Evolutionary conservation across 306 rosid species (phyloP).

Genomic region (Corylus americana): DNA sequence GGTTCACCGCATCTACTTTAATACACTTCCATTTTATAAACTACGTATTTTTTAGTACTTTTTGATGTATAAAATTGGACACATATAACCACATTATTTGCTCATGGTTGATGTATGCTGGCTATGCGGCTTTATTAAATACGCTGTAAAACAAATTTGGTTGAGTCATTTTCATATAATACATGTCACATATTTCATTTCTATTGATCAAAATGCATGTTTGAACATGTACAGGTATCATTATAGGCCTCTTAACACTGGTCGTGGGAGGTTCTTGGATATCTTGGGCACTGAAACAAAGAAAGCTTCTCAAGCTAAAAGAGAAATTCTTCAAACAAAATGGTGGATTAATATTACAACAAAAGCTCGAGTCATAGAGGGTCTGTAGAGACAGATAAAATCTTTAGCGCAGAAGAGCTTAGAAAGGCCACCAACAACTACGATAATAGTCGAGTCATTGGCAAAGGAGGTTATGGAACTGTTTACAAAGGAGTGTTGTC

Average conservation of each 20-base stretch:
- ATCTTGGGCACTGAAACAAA: slow-evolving; percentile 19
- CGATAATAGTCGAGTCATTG: slow-evolving; percentile 1
- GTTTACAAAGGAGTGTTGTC: slow-evolving; percentile 23
- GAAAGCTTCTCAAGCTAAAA: slow-evolving; percentile 14
- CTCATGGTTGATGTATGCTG: too few relatives aligned
- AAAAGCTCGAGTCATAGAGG: slow-evolving; percentile 5
- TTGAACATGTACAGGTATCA: slow-evolving; percentile 1
- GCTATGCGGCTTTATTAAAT: too few relatives aligned
- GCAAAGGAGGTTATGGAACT: slow-evolving; percentile 27
- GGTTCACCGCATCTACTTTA: too few relatives aligned
- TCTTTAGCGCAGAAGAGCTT: slow-evolving; percentile 21
- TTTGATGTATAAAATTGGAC: too few relatives aligned
- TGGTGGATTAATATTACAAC: slow-evolving; percentile 31
- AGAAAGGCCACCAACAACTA: slow-evolving; percentile 29
- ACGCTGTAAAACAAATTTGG: too few relatives aligned
- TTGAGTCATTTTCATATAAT: too few relatives aligned
- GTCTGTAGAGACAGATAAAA: not conserved
- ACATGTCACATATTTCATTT: too few relatives aligned
- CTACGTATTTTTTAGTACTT: too few relatives aligned
- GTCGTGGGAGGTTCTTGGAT: slow-evolving; percentile 5
- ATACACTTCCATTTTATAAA: too few relatives aligned
- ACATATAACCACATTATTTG: too few relatives aligned
- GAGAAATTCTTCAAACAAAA: slow-evolving; percentile 25
- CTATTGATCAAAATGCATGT: too few relatives aligned
- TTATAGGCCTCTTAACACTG: not conserved